Conservation (phyloP, 805 yeast species). For the Wickerhamiella nectarea region DNA sequence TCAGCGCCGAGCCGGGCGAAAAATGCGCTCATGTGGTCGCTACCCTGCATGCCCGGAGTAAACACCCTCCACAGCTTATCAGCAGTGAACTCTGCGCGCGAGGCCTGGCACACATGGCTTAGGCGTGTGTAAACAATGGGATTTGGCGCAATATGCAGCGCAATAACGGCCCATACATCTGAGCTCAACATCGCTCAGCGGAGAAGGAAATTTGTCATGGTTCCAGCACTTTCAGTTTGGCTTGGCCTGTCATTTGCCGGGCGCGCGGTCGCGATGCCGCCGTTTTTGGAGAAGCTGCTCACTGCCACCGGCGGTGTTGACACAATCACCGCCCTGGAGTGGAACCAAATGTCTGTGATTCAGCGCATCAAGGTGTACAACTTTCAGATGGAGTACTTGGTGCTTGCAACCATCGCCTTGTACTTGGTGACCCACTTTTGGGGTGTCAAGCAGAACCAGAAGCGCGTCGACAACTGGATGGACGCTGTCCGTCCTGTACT, state of each 20-base stretch:
- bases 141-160: not conserved
- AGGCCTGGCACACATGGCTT: not conserved
- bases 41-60: not conserved
- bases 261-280: constrained; percentile 6
- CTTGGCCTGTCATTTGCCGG: not conserved
- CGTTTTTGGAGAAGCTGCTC: constrained; percentile 1
- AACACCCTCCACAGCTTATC: constrained; percentile 2
- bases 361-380: constrained; percentile 49
- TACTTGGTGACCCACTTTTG: constrained; percentile 39
- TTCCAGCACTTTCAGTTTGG: not conserved
- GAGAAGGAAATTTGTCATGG: not conserved
- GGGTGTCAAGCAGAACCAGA: constrained; percentile 49
- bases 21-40: not conserved
- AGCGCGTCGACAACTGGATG: constrained; percentile 41
- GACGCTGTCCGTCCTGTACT: constrained; percentile 39
- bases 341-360: constrained; percentile 41
- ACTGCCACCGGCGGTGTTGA: constrained; percentile 11
- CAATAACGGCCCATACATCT: constrained; percentile 4
- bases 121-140: not conserved
- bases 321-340: constrained; percentile 31
- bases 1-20: not conserved
- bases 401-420: constrained; percentile 37
- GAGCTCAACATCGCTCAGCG: not conserved
- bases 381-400: constrained; percentile 62
- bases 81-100: not conserved